Evolutionary conservation across 176 grass and related monocot genomes (phyloP).

Genomic region (Echinochloa phyllopogon): DNA sequence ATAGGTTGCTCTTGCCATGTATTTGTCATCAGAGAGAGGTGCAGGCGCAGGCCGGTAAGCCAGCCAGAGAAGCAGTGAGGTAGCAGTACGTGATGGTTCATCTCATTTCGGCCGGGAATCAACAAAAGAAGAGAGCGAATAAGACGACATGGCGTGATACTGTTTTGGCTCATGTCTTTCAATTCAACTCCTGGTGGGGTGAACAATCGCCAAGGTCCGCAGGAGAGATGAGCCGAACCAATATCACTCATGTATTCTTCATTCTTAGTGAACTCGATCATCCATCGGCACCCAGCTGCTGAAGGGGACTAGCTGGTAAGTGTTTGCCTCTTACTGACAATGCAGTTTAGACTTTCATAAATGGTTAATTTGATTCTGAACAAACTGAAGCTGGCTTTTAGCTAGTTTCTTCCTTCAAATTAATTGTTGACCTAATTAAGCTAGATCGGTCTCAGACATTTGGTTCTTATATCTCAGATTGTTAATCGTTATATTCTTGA

Average conservation of each 20-base stretch:
- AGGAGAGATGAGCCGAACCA: conserved; percentile 47
- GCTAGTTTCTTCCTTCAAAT: no score
- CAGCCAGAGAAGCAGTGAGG: neutral
- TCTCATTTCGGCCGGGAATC: no score
- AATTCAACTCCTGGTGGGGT: neutral
- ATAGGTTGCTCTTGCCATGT: neutral
- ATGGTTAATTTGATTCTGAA: no score
- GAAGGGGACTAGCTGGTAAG: conserved; percentile 4
- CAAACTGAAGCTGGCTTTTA: no score
- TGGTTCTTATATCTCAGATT: no score
- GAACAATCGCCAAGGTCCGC: neutral
- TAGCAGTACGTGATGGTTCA: neutral
- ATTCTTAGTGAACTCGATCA: neutral
- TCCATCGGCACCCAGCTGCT: neutral
- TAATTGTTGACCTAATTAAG: no score
- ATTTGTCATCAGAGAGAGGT: neutral
- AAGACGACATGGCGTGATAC: conserved; percentile 50
- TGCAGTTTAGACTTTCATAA: no score
- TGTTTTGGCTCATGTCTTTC: conserved; percentile 43
- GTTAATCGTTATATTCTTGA: no score
- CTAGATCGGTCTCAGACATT: no score
- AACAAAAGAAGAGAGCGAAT: neutral
- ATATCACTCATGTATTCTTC: conserved; percentile 60
- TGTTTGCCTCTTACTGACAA: neutral
- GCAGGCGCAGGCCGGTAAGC: neutral